A percentile compares a stretch with the other conserved stretches of the same genome.
phyloP scores from a whole-genome alignment of 169 alveolate genomes.

The Cryptosporidium canis region DNA sequence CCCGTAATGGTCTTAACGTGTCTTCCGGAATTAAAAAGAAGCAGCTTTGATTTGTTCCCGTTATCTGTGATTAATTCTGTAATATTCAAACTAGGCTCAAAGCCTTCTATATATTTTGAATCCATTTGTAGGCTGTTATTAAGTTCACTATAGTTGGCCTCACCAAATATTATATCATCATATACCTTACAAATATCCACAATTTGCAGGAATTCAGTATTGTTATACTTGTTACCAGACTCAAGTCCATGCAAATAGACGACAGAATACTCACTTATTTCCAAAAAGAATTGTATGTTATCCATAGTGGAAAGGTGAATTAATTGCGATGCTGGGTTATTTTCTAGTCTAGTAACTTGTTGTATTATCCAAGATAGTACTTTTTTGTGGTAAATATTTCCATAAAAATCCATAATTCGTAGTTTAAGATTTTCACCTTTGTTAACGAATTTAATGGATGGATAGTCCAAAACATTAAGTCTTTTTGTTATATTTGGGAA shows the following conservation, averaged over 20 bases:
- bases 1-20: slow-evolving; percentile 1
- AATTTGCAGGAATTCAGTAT: slow-evolving; percentile 1
- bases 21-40: slow-evolving; percentile 39
- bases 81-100: neutral
- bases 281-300: slow-evolving; percentile 9
- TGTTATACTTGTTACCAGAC: neutral
- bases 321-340: neutral
- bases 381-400: slow-evolving; percentile 21
- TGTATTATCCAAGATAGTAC: slow-evolving; percentile 39
- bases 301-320: neutral
- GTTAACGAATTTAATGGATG: slow-evolving; percentile 32
- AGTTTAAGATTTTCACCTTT: neutral
- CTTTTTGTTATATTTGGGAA: slow-evolving; percentile 28
- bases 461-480: slow-evolving; percentile 57
- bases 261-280: neutral
- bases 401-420: slow-evolving; percentile 27
- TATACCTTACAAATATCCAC: slow-evolving; percentile 23
- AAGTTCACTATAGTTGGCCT: slow-evolving; percentile 11
- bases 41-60: neutral
- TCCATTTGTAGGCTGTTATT: neutral
- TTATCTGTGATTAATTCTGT: neutral
- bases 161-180: slow-evolving; percentile 49
- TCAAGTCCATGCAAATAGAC: slow-evolving; percentile 21
- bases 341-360: slow-evolving; percentile 19
- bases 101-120: neutral